Evolutionary conservation across 257 asterid species (phyloP).

Genomic region (Scutellaria minor): DNA sequence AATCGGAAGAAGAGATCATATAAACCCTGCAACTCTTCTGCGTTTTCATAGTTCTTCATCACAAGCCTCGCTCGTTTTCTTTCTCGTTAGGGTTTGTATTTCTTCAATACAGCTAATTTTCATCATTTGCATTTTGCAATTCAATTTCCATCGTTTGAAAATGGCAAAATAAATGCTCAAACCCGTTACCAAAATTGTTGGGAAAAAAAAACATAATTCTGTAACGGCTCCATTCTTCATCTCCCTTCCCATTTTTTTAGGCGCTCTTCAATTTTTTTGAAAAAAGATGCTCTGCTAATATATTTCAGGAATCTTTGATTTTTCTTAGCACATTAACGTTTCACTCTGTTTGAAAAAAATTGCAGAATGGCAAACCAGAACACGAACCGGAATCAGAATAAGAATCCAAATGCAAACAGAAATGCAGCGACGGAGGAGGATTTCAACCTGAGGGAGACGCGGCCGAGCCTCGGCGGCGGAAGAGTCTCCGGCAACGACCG

Average conservation of each 20-base stretch:
- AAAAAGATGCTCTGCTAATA: neutral
- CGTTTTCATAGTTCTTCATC: neutral
- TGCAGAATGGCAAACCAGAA: slow-evolving; percentile 47
- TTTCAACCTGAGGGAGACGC: slow-evolving; percentile 73
- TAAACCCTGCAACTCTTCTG: neutral
- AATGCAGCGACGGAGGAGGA: slow-evolving; percentile 46
- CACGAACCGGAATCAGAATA: slow-evolving; percentile 29
- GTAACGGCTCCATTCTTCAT: slow-evolving; percentile 55
- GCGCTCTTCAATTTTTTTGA: slow-evolving; percentile 39
- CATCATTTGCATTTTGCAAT: neutral
- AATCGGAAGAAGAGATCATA: neutral
- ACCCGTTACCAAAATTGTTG: slow-evolving; percentile 47
- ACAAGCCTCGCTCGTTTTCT: neutral
- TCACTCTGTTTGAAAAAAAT: neutral
- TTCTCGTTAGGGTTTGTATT: slow-evolving; percentile 20
- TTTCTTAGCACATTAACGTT: neutral
- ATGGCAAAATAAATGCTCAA: slow-evolving; percentile 13
- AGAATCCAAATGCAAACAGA: slow-evolving; percentile 22
- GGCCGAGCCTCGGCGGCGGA: slow-evolving; percentile 86
- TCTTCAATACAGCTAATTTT: neutral
- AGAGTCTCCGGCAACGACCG: slow-evolving; percentile 63
- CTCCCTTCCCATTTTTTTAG: slow-evolving; percentile 38
- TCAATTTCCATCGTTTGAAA: neutral
- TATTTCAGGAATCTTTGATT: slow-evolving; percentile 25
- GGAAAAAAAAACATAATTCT: slow-evolving; percentile 26